Base-by-base conservation (phyloP, 352 stramenopile species). In the Phytophthora meadii region DNA sequence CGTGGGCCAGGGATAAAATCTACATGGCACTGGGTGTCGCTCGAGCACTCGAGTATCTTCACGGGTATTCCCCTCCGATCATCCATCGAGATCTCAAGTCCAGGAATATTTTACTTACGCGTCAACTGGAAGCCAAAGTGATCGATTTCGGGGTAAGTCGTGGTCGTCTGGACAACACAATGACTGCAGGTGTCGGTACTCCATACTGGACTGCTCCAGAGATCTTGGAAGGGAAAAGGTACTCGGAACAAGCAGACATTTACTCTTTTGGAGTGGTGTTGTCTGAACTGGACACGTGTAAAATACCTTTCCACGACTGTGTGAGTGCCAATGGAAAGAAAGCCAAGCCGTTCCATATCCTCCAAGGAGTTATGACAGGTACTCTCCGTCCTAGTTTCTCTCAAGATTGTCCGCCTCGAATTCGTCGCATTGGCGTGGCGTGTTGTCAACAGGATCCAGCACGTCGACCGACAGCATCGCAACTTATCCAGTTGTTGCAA, bases 221-320 rank as follows among this genome's bases (percentile, higher is more conserved):
- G 54, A 77, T 92, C 14, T 61, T 92, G 3, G 53, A 78, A 22
- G 77, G 77, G 25, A 75, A 82, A 40, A 53, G 64, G 2, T 92
- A 85, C 66, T 73, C 72, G 11, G 74, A 87, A 32, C 80, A 83
- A 48, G 73, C 79, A 6, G 84, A 93, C 48, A 77, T 93, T 9
- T 93, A 90, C 65, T 84, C 77, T 11, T 88, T 89, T 55, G 83
- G 82, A 9, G 78, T 90, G 12, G 47, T 87, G 22, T 40, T 87
- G 3, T 71, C 72, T 0, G 77, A 87, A 44, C 8, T 87, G 12
- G 78, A 87, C 51, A 82, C 78, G 11, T 68, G 64, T 39, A 71
- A 72, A 11, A 50, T 64, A 27, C 64, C 69, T 15, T 77, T 57
- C 50, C 52, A 74, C 47, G 61, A 71, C 51, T 67, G 47, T 30